phyloP scores from a whole-genome alignment of 2,329 filamentous ascomycete genomes.

The Ascocoryne sarcoides region DNA sequence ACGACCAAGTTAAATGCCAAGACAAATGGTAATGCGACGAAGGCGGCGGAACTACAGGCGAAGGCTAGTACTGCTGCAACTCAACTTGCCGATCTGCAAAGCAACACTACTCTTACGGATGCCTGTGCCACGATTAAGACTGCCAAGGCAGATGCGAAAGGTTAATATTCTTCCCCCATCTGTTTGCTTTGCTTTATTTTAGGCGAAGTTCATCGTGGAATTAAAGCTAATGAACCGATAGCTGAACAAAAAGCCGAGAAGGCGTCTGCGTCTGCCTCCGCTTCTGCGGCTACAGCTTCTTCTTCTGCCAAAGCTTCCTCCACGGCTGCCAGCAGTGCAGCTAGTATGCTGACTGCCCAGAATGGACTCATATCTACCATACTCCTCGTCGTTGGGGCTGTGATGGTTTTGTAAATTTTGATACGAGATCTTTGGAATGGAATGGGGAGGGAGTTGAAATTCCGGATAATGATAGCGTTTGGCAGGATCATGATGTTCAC shows the following conservation, averaged over 20 bases:
- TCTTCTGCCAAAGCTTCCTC: constrained; percentile 5
- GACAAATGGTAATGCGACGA: background rate
- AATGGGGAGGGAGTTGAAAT: too few relatives aligned
- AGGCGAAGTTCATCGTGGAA: too few relatives aligned
- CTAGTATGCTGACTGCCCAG: constrained; percentile 10
- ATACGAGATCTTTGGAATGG: too few relatives aligned
- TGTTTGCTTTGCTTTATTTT: too few relatives aligned
- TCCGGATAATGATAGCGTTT: too few relatives aligned
- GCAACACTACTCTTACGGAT: background rate
- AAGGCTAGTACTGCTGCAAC: background rate
- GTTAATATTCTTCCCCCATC: too few relatives aligned
- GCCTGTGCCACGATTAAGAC: background rate
- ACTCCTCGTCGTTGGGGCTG: constrained; percentile 13
- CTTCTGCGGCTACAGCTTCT: constrained; percentile 9
- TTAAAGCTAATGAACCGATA: too few relatives aligned
- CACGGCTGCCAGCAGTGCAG: constrained; percentile 7
- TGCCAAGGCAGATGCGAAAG: background rate
- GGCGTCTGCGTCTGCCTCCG: too few relatives aligned
- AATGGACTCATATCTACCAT: constrained; percentile 13
- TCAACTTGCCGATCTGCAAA: background rate
- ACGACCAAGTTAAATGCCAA: background rate
- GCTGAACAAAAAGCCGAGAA: too few relatives aligned
- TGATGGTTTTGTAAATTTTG: constrained; percentile 16
- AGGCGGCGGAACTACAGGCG: background rate
- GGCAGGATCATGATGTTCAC: too few relatives aligned